phyloP scores from a whole-genome alignment of 2,329 filamentous ascomycete genomes.

The Diatrype stigma region DNA sequence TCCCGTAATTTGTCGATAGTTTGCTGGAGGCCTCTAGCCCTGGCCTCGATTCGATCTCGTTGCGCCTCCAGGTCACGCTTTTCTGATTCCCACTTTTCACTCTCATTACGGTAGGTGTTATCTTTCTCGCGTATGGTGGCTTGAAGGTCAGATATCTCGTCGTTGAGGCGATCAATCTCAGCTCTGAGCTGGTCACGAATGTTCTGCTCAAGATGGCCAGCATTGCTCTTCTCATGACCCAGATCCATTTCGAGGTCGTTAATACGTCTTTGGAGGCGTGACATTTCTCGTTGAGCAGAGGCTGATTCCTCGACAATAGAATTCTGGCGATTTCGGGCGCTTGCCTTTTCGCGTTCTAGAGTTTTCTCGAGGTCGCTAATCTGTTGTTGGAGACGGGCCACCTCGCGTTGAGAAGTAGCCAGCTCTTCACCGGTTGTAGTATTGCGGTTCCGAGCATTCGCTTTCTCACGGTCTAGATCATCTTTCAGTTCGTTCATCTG shows the following conservation, averaged over 20 bases:
- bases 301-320: constrained; percentile 61
- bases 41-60: constrained; percentile 62
- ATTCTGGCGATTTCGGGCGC: constrained; percentile 65
- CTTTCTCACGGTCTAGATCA: constrained; percentile 47
- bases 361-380: constrained; percentile 19
- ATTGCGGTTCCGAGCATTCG: constrained; percentile 54
- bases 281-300: constrained; percentile 60
- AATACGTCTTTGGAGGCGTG: constrained; percentile 42
- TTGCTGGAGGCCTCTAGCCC: constrained; percentile 62
- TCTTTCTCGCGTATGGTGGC: constrained; percentile 66
- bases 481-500: constrained; percentile 42
- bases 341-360: constrained; percentile 53
- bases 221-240: constrained; percentile 52
- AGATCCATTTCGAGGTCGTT: constrained; percentile 45
- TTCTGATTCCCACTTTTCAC: constrained; percentile 68
- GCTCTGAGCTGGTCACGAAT: constrained; percentile 50
- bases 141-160: constrained; percentile 58
- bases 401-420: constrained; percentile 18
- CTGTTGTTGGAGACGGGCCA: constrained; percentile 16
- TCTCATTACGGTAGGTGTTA: constrained; percentile 65
- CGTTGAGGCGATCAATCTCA: constrained; percentile 47
- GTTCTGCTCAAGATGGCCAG: constrained; percentile 57
- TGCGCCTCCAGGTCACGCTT: constrained; percentile 62
- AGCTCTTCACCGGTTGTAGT: constrained; percentile 48
- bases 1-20: constrained; percentile 68